phyloP scores from a whole-genome alignment of 2,329 filamentous ascomycete species.

The Phialocephala subalpina region DNA sequence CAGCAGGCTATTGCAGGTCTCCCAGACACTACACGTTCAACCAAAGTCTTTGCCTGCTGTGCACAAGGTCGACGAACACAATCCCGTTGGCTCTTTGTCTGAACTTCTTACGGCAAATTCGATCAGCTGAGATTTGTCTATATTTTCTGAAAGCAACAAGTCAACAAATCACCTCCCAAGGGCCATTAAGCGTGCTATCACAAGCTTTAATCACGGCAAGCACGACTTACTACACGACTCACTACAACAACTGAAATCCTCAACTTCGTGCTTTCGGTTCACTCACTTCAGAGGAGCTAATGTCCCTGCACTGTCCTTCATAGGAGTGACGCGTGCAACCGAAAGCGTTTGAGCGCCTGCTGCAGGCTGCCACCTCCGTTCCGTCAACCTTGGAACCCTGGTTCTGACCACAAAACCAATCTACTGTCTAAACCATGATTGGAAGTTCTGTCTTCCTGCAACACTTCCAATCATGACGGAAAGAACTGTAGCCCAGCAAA shows the following conservation, averaged over 20 bases:
- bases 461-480: conserved; percentile 20
- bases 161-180: no score
- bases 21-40: no score
- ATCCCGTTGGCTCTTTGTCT: no score
- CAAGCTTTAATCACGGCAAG: no score
- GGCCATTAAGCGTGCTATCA: no score
- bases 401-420: background rate
- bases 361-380: conserved; percentile 1
- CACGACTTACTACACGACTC: no score
- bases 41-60: no score
- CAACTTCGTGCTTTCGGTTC: background rate
- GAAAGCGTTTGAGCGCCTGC: conserved; percentile 12
- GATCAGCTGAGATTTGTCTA: no score
- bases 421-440: background rate
- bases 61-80: no score
- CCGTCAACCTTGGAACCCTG: background rate
- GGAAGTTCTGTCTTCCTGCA: background rate
- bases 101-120: no score
- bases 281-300: background rate
- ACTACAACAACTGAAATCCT: background rate
- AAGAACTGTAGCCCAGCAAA: conserved; percentile 39
- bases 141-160: no score
- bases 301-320: background rate
- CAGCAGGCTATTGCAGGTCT: no score
- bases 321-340: background rate